Percentiles rank a stretch among this genome's conserved stretches.
Conservation (phyloP, 1,284 basidiomycete species). For the Cutaneotrichosporon cavernicola region DNA sequence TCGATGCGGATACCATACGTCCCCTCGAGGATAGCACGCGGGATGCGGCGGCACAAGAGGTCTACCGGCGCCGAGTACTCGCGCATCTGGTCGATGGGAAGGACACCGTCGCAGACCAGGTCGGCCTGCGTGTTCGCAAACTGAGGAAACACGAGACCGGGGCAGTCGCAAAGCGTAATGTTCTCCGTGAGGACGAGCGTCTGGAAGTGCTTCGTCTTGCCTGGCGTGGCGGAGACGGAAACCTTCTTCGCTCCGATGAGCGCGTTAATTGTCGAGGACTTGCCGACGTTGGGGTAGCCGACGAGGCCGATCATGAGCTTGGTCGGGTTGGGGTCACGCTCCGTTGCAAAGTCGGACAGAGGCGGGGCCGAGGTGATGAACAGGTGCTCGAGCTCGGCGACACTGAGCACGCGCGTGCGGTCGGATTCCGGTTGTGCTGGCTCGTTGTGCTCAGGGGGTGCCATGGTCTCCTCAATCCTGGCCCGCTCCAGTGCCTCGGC, state of each 20-base stretch:
- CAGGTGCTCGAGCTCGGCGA: conserved; percentile 84
- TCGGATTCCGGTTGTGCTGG: conserved; percentile 57
- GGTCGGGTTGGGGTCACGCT: conserved; percentile 61
- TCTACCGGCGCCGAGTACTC: conserved; percentile 87
- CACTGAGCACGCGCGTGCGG: conserved; percentile 76
- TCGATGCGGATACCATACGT: conserved; percentile 84
- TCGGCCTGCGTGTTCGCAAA: conserved; percentile 95
- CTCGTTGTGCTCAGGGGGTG: conserved; percentile 6
- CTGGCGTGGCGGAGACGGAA: conserved; percentile 93
- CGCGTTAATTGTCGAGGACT: conserved; percentile 62
- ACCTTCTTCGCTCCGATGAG: conserved; percentile 78
- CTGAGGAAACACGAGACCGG: conserved; percentile 97
- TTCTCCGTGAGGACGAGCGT: conserved; percentile 87
- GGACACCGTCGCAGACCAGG: conserved; percentile 91
- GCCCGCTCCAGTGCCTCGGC: conserved; percentile 34
- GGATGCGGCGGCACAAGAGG: conserved; percentile 76
- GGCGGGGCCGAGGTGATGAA: conserved; percentile 77
- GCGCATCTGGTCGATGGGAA: conserved; percentile 96
- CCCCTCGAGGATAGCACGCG: conserved; percentile 80
- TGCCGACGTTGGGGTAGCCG: conserved; percentile 64
- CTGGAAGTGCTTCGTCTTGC: conserved; percentile 99
- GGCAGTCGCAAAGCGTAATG: conserved; percentile 96
- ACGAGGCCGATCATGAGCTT: conserved; percentile 70
- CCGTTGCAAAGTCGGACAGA: conserved; percentile 66
- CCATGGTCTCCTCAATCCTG: conserved; percentile 14